Base-by-base conservation (phyloP, 805 yeast genomes). In the Wickerhamiella azyma region DNA sequence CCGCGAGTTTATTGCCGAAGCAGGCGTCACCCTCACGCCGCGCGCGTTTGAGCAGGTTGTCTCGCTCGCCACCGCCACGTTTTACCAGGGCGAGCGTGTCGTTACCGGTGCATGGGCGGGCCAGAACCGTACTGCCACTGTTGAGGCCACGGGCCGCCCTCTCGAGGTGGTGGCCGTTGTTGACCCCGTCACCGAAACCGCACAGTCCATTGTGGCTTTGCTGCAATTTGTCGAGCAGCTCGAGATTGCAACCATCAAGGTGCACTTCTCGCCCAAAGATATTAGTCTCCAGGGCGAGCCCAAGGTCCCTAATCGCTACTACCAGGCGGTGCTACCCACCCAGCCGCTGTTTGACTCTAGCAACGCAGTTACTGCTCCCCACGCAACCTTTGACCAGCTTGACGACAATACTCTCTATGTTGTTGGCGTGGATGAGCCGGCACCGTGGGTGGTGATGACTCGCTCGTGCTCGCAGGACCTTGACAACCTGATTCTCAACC, bases 101-200 rank as follows among this genome's bases (percentile, higher is more conserved):
- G 33, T 30, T 14, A 30, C 14, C 16, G 4, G 14, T 21, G 39
- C 7, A 10, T 29, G 16, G 45, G 40, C 30, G 4, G 17, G 17
- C n/a, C 32, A n/a, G 40, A 36, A n/a, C 10, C 24, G 26, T 14
- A 42, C 26, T 3, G 37, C 24, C 24, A 35, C 19, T 5, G 21
- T 24, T 35, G 37, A 24, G 24, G n/a, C 19, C 47, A 57, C 2
- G 67, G 71, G 28, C 60, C 24, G 24, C 24, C 24, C 24, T 14
- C 58, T 85, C 17, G 81, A 81, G 50, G 55, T 86, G 4, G 60
- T 74, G 4, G 65, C 82, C 0, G 61, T 82, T 1, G 55, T 84
- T 35, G 86, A 92, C 58, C 96, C 97, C 1, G 60, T 77, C 1
- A 72, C 74, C 48, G 88, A 81, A 53, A 55, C 65, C 13, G 72